phyloP scores from a whole-genome alignment of 176 grass and related monocot genomes.

The Echinochloa phyllopogon region DNA sequence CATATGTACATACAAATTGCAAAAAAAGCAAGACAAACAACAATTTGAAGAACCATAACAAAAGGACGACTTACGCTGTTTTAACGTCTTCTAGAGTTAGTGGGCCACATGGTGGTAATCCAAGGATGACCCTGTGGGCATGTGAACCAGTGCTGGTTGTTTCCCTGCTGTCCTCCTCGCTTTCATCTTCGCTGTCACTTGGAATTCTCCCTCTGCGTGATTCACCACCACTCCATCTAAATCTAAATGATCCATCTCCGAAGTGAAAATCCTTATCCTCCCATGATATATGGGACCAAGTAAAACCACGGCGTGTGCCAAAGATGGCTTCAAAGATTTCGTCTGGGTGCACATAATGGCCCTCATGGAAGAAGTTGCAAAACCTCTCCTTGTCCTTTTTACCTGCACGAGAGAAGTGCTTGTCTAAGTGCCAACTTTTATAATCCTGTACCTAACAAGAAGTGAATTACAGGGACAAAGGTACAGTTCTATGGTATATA shows the following conservation, averaged over 20 bases:
- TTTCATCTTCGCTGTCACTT: slow-evolving; percentile 59
- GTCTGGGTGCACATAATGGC: slow-evolving; percentile 62
- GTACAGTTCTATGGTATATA: background rate
- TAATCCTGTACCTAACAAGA: background rate
- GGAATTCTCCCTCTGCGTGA: slow-evolving; percentile 44
- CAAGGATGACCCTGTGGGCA: slow-evolving; percentile 63
- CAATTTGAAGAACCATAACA: slow-evolving; percentile 19
- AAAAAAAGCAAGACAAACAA: slow-evolving; percentile 9
- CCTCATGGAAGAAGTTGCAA: slow-evolving; percentile 59
- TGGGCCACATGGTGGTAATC: slow-evolving; percentile 59
- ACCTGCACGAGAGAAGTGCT: slow-evolving; percentile 42
- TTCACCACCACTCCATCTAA: slow-evolving; percentile 53
- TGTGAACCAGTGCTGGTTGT: slow-evolving; percentile 59
- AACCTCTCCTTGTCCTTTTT: slow-evolving; percentile 53
- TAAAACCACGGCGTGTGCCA: slow-evolving; percentile 55
- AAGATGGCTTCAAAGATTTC: slow-evolving; percentile 67
- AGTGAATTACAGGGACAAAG: background rate
- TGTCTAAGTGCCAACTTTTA: background rate
- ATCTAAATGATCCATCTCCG: slow-evolving; percentile 45
- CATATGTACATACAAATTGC: slow-evolving; percentile 10
- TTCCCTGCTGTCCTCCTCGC: slow-evolving; percentile 49
- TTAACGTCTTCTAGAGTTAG: slow-evolving; percentile 84
- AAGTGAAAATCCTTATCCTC: slow-evolving; percentile 65
- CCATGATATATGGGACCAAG: slow-evolving; percentile 66
- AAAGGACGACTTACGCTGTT: slow-evolving; percentile 64